Conservation (phyloP, 2,329 filamentous ascomycete species). For the Xylariaceae sp. region DNA sequence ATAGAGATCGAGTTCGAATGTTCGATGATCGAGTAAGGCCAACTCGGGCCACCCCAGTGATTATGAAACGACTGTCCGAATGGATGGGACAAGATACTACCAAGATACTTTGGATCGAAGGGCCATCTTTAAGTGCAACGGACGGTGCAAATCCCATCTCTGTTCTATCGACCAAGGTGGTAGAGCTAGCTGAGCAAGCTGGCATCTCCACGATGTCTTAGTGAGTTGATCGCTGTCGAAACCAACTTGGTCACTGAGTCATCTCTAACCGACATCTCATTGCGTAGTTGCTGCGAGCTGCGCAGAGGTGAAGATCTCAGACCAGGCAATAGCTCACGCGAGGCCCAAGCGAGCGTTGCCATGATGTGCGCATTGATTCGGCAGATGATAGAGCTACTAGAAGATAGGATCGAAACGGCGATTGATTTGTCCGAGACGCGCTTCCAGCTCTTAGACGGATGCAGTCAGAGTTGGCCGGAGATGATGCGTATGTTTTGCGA, state of each 20-base stretch:
- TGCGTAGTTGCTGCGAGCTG: conserved; percentile 10
- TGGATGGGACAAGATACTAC: conserved; percentile 9
- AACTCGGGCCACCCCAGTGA: neutral
- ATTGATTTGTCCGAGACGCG: conserved; percentile 5
- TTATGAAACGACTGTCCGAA: conserved; percentile 3
- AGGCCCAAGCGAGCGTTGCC: conserved; percentile 8
- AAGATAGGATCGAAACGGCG: conserved; percentile 4
- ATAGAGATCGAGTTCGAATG: conserved; percentile 12
- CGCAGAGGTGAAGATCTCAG: conserved; percentile 9
- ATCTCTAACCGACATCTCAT: neutral
- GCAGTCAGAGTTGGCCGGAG: conserved; percentile 12
- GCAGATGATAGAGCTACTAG: conserved; percentile 11
- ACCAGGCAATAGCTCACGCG: conserved; percentile 8
- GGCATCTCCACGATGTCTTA: conserved; percentile 11
- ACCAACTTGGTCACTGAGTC: neutral
- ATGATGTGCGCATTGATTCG: conserved; percentile 10
- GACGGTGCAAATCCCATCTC: conserved; percentile 10
- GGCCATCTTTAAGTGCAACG: conserved; percentile 4
- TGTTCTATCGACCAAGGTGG: conserved; percentile 7
- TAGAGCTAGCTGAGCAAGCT: conserved; percentile 9
- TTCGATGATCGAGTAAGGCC: conserved; percentile 1
- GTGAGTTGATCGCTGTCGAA: conserved; percentile 3
- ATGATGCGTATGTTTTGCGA: conserved; percentile 8
- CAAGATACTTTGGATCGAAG: conserved; percentile 12
- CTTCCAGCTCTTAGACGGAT: conserved; percentile 9